Base-by-base conservation (phyloP, 108 stramenopile species). In the Skeletonema tropicum region DNA sequence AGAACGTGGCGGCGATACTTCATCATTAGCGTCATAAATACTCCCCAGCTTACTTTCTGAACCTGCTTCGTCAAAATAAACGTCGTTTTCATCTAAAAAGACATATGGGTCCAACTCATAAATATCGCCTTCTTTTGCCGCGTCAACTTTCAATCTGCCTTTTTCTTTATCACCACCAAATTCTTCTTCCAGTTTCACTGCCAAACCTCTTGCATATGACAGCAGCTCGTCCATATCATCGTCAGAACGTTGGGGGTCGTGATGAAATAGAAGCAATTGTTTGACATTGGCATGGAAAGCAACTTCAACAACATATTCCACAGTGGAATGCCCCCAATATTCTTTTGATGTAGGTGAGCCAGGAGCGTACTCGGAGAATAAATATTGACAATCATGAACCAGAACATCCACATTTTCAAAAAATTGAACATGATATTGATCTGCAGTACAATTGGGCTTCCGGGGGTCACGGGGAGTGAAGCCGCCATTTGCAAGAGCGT, bases 241-340 rank as follows among this genome's bases (percentile, higher is more conserved):
- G 42, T 81, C 80, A 23, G 41, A 65, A 21, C 80, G 49, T 30
- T 71, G 62, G 30, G 80, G 80, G 46, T 81, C 80, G 23, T 81
- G 80, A 41, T 81, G 80, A 66, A 81, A 81, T 10, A 81, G 35
- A 29, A 61, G 25, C 38, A 81, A 59, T 17, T 81, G 60, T 19
- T 71, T 70, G 11, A 76, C 80, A 31, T 75, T 70, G 2, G 75
- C 75, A 36, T 70, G 38, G 36, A 76, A 71, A 23, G 80, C 80
- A 32, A 81, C 69, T 49, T 81, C 80, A n/a, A 81, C 75, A 3
- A 81, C 80, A 60, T 81, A 81, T 36, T 81, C 80, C 10, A 81
- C 80, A 1, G 80, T 81, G 33, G 73, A 74, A 58, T 81, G 80
- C 15, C 80, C 75, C 75, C 70, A 81, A 36, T 49, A 64, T 30